A percentile compares a stretch with the other conserved stretches of the same genome.
Evolutionary conservation across 2,329 filamentous ascomycete genomes (phyloP).

Genomic region (Alternaria triticina): DNA sequence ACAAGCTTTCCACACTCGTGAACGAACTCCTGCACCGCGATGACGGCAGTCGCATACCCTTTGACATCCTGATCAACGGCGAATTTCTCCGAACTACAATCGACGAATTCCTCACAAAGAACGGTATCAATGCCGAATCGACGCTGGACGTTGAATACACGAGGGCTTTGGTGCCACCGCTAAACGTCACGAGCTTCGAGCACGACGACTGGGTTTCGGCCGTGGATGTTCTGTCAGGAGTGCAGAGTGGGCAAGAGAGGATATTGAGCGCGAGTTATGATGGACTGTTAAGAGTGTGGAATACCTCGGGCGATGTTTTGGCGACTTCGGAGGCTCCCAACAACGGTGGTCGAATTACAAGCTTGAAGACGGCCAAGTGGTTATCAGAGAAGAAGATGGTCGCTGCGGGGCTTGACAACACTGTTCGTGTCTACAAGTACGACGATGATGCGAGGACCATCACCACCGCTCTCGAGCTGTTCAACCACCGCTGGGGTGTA

Average conservation of each 20-base stretch:
- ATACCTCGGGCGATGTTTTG: slow-evolving; percentile 82
- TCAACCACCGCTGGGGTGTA: slow-evolving; percentile 78
- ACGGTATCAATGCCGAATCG: slow-evolving; percentile 87
- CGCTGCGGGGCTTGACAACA: slow-evolving; percentile 83
- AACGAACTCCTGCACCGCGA: slow-evolving; percentile 65
- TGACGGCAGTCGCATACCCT: slow-evolving; percentile 70
- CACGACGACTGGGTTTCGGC: slow-evolving; percentile 97
- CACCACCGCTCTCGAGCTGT: slow-evolving; percentile 78
- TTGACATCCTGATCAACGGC: slow-evolving; percentile 96
- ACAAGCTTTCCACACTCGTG: slow-evolving; percentile 64
- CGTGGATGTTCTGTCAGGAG: slow-evolving; percentile 78
- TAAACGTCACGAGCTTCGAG: slow-evolving; percentile 89
- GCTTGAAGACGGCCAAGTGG: slow-evolving; percentile 82
- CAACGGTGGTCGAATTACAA: slow-evolving; percentile 69
- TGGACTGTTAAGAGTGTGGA: slow-evolving; percentile 84
- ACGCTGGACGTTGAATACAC: slow-evolving; percentile 92
- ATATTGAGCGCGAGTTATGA: slow-evolving; percentile 96
- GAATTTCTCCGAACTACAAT: slow-evolving; percentile 87
- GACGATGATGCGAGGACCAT: slow-evolving; percentile 68
- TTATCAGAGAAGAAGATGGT: slow-evolving; percentile 78
- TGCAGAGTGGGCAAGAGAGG: slow-evolving; percentile 66
- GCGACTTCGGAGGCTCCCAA: slow-evolving; percentile 73
- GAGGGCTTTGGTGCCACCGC: slow-evolving; percentile 84
- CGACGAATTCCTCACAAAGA: slow-evolving; percentile 84
- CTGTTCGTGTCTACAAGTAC: slow-evolving; percentile 90